A percentile compares a stretch with the other conserved stretches of the same genome.
Evolutionary conservation across 805 yeast species (phyloP).

Genomic region (Ogataea methanolica): DNA sequence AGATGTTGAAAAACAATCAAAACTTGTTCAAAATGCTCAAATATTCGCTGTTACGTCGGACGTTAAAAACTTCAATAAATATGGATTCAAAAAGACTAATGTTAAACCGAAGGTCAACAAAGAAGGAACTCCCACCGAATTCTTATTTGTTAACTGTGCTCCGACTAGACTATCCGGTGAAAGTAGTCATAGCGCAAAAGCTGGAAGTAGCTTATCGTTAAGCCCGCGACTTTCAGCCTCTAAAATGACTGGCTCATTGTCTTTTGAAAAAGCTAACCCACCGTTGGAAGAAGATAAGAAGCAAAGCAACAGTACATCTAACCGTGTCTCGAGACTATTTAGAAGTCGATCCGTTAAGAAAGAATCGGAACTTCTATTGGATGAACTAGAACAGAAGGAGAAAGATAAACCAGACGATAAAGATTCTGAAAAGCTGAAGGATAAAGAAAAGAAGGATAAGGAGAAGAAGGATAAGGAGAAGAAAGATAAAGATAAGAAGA

Average conservation of each 20-base stretch:
- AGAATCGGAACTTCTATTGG: neutral
- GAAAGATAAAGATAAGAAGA: conserved; percentile 1
- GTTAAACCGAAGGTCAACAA: conserved; percentile 29
- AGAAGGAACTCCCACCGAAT: conserved; percentile 29
- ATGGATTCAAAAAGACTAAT: conserved; percentile 24
- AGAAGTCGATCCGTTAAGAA: conserved; percentile 13
- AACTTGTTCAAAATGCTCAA: conserved; percentile 24
- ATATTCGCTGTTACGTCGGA: conserved; percentile 14
- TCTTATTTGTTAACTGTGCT: conserved; percentile 30
- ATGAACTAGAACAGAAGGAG: neutral
- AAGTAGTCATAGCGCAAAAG: neutral
- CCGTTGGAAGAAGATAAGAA: conserved; percentile 11
- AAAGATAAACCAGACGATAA: conserved; percentile 1
- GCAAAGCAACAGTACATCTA: conserved; percentile 5
- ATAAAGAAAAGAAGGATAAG: neutral
- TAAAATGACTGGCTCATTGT: neutral
- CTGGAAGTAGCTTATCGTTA: neutral
- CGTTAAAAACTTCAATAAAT: conserved; percentile 18
- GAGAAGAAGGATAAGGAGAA: neutral
- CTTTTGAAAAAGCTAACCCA: neutral
- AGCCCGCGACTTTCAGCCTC: neutral
- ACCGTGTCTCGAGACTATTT: conserved; percentile 19
- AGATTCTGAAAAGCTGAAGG: neutral
- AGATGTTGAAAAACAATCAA: conserved; percentile 31
- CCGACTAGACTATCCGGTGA: conserved; percentile 8